Conservation (phyloP, 129 eudicot genomes). For the Erigeron canadensis region DNA sequence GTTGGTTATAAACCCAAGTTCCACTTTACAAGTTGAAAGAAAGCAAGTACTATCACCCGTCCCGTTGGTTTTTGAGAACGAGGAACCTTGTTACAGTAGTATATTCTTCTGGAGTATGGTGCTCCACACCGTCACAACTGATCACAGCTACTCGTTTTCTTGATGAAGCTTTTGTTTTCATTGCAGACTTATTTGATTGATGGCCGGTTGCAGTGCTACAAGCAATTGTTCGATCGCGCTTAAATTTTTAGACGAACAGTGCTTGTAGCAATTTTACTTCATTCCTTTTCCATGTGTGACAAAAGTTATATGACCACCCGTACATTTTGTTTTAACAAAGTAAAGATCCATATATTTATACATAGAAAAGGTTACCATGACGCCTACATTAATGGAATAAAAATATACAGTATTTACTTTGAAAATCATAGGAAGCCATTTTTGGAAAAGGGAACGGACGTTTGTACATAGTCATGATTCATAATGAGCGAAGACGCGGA, state of each 20-base stretch:
- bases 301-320: neutral
- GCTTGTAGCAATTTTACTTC: too few relatives aligned
- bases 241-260: neutral
- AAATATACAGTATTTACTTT: neutral
- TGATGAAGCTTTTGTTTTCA: slow-evolving; percentile 37
- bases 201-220: slow-evolving; percentile 46
- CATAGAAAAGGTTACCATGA: neutral
- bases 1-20: too few relatives aligned
- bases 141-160: slow-evolving; percentile 83
- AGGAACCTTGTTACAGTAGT: too few relatives aligned
- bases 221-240: slow-evolving; percentile 40
- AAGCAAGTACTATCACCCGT: too few relatives aligned
- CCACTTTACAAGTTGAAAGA: too few relatives aligned
- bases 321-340: neutral
- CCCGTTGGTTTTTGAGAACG: too few relatives aligned
- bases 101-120: slow-evolving; percentile 64
- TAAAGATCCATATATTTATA: neutral
- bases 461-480: too few relatives aligned
- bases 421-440: neutral
- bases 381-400: neutral
- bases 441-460: neutral
- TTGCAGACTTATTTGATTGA: slow-evolving; percentile 30
- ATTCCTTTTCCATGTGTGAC: too few relatives aligned
- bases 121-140: slow-evolving; percentile 84
- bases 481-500: too few relatives aligned